These are phyloP conservation scores for Aphanocladium album DNA, from an alignment of 2,329 filamentous ascomycete genomes.

Conservation along the genomic window DNA sequence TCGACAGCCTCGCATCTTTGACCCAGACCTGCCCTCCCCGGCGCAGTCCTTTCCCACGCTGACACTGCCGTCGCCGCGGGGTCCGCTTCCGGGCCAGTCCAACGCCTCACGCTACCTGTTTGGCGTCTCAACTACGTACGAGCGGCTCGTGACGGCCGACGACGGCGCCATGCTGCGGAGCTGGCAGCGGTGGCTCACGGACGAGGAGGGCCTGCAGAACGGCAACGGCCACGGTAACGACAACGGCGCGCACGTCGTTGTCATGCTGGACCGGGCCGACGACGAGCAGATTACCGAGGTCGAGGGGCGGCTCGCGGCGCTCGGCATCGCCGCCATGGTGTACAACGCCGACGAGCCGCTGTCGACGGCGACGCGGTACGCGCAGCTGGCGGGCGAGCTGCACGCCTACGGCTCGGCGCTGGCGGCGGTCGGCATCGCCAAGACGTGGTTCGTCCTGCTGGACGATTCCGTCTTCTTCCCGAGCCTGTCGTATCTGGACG, in stretches of 20 bases:
- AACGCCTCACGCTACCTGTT: slow-evolving; percentile 39
- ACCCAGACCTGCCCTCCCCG: background rate
- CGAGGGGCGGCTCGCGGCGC: slow-evolving; percentile 25
- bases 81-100: slow-evolving; percentile 26
- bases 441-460: slow-evolving; percentile 39
- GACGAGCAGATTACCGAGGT: slow-evolving; percentile 28
- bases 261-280: slow-evolving; percentile 36
- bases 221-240: slow-evolving; percentile 27
- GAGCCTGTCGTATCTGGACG: slow-evolving; percentile 33
- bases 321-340: slow-evolving; percentile 37
- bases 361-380: slow-evolving; percentile 31
- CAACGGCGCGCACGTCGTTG: slow-evolving; percentile 39
- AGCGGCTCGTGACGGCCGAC: slow-evolving; percentile 32
- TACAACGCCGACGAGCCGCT: slow-evolving; percentile 26
- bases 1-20: background rate
- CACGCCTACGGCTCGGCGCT: slow-evolving; percentile 29
- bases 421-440: slow-evolving; percentile 30
- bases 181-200: slow-evolving; percentile 43
- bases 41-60: slow-evolving; percentile 15
- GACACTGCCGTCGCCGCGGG: slow-evolving; percentile 28
- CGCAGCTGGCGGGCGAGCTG: slow-evolving; percentile 33
- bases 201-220: too few species aligned
- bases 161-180: slow-evolving; percentile 35
- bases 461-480: slow-evolving; percentile 46
- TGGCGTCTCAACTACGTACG: slow-evolving; percentile 39